phyloP scores from a whole-genome alignment of 2,329 filamentous ascomycete genomes.

The Paraphoma chrysanthemicola region DNA sequence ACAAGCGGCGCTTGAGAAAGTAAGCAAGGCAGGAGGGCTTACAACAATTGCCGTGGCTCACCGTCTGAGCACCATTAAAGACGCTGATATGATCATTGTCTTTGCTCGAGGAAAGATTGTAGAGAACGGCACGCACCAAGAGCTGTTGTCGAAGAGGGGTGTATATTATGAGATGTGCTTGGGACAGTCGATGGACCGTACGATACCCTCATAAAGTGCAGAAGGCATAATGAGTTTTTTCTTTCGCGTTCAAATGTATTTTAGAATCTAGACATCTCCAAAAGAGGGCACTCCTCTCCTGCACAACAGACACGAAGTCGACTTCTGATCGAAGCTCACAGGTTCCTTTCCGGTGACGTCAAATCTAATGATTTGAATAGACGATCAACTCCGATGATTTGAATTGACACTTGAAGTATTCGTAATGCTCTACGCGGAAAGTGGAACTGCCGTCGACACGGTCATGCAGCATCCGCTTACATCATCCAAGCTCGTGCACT shows the following conservation, averaged over 20 bases:
- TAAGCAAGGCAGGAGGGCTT: slow-evolving; percentile 71
- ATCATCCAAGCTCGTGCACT: neutral
- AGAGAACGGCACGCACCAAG: slow-evolving; percentile 71
- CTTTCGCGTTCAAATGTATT: too few relatives aligned
- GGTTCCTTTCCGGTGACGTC: too few relatives aligned
- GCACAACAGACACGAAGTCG: too few relatives aligned
- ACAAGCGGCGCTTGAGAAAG: slow-evolving; percentile 80
- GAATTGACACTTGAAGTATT: neutral
- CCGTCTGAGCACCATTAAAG: slow-evolving; percentile 88
- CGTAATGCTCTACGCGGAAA: neutral
- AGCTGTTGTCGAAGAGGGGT: slow-evolving; percentile 47
- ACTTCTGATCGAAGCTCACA: too few relatives aligned
- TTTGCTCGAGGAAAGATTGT: slow-evolving; percentile 87
- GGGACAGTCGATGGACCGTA: slow-evolving; percentile 50
- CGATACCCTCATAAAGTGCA: slow-evolving; percentile 20
- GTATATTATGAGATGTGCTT: slow-evolving; percentile 55
- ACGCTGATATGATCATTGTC: slow-evolving; percentile 92
- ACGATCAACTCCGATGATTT: too few relatives aligned
- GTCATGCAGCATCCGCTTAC: neutral
- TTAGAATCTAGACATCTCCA: too few relatives aligned
- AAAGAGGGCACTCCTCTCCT: too few relatives aligned
- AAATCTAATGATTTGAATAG: too few relatives aligned
- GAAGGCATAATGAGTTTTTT: neutral
- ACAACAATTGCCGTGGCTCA: slow-evolving; percentile 97
- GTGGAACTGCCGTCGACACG: neutral